phyloP scores from a whole-genome alignment of 495 filamentous ascomycete species.

The Lophiotrema nucula region DNA sequence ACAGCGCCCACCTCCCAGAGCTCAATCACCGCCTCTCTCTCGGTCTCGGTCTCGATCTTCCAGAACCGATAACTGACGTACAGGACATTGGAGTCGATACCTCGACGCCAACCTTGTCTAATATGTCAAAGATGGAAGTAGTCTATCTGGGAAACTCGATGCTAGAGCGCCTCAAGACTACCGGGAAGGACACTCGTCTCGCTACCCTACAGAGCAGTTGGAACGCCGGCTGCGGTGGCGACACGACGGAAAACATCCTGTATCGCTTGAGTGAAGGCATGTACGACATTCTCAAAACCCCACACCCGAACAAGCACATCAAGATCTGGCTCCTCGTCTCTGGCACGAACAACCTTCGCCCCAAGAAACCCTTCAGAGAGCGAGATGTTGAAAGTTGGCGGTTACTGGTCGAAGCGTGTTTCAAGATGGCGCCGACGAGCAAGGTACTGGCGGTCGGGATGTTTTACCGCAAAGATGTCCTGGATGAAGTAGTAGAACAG shows the following conservation, averaged over 20 bases:
- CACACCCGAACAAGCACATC: not conserved
- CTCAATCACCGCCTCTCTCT: not conserved
- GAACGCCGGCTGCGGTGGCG: conserved; percentile 2
- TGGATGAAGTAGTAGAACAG: not conserved
- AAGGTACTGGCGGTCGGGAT: not conserved
- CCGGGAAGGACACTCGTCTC: not conserved
- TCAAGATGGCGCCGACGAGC: conserved; percentile 1
- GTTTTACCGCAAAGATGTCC: conserved; percentile 1
- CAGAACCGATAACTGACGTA: not conserved
- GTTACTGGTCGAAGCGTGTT: not conserved
- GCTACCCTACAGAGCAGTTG: not conserved
- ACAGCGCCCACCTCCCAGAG: conserved; percentile 1
- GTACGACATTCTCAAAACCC: not conserved
- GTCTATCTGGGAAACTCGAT: conserved; percentile 7
- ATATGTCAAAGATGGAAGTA: not conserved
- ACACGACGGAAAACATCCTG: not conserved
- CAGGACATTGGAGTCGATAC: not conserved
- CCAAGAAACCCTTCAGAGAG: not conserved
- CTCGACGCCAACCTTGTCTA: not conserved
- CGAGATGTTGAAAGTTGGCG: not conserved
- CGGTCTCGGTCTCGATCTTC: not conserved
- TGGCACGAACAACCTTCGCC: conserved; percentile 3
- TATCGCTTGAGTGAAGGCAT: not conserved
- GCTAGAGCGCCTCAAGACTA: conserved; percentile 8
- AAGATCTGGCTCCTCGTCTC: not conserved